Evolutionary conservation across 2,329 filamentous ascomycete species (phyloP).

Genomic region (Fusarium gaditjirri): DNA sequence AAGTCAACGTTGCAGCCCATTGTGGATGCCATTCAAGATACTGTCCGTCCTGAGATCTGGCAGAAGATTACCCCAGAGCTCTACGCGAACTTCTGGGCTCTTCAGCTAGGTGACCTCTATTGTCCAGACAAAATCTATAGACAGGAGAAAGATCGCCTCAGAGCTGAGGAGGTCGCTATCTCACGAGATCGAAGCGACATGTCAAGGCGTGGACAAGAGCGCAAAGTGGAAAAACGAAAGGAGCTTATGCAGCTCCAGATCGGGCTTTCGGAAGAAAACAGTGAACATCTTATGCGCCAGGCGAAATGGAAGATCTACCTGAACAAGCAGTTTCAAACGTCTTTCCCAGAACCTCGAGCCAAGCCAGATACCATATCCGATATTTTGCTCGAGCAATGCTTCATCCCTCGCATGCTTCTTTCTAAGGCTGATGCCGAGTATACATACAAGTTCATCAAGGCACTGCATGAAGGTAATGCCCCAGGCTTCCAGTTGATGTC

Average conservation of each 20-base stretch:
- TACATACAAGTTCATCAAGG: conserved; percentile 85
- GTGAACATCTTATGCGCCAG: conserved; percentile 74
- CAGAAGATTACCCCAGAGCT: conserved; percentile 80
- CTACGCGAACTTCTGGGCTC: conserved; percentile 91
- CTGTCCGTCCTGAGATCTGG: conserved; percentile 72
- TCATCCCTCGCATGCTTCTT: conserved; percentile 86
- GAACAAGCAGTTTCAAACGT: conserved; percentile 78
- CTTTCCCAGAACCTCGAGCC: conserved; percentile 76
- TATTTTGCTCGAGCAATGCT: conserved; percentile 86
- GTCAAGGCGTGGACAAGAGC: conserved; percentile 72
- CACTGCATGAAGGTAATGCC: conserved; percentile 84
- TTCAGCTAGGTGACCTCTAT: conserved; percentile 83
- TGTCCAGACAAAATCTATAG: conserved; percentile 83
- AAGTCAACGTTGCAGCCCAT: conserved; percentile 70
- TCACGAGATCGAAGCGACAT: conserved; percentile 79
- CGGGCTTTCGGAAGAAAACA: conserved; percentile 77
- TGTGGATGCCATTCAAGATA: conserved; percentile 72
- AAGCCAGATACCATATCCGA: conserved; percentile 77
- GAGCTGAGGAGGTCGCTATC: conserved; percentile 73
- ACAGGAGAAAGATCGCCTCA: conserved; percentile 75
- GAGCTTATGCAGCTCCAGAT: conserved; percentile 75
- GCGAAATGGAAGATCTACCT: conserved; percentile 75
- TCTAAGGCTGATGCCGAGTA: conserved; percentile 91
- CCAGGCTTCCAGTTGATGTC: conserved; percentile 88
- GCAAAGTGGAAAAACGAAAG: conserved; percentile 72